Evolutionary conservation across 2,329 filamentous ascomycete genomes (phyloP).

Genomic region (Xenosphaeropsis pyriputrescens): DNA sequence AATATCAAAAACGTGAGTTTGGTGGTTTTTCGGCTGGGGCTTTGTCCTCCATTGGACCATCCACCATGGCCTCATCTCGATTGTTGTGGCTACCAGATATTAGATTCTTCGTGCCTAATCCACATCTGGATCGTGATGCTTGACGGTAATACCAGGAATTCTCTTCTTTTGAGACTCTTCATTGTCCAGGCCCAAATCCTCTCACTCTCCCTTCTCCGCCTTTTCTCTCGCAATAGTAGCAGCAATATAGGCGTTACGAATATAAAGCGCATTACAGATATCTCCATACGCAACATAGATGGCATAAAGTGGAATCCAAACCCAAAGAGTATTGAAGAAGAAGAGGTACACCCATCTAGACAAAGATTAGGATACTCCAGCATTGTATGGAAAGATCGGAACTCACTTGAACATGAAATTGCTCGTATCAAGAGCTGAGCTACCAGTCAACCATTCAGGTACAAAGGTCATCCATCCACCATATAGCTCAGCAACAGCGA

Average conservation of each 20-base stretch:
- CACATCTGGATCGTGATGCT: too few species aligned
- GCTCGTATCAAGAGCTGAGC: conserved; percentile 44
- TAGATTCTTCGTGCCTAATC: too few species aligned
- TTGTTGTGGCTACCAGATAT: too few species aligned
- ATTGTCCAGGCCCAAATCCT: too few species aligned
- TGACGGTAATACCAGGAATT: too few species aligned
- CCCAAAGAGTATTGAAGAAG: conserved; percentile 58
- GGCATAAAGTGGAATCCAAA: conserved; percentile 44
- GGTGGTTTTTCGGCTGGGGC: too few species aligned
- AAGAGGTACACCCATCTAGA: conserved; percentile 44
- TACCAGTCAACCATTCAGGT: conserved; percentile 52
- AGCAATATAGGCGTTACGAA: conserved; percentile 15
- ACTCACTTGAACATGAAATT: conserved; percentile 47
- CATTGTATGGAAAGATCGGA: not conserved
- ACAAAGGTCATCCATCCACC: conserved; percentile 59
- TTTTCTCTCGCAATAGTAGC: conserved; percentile 15
- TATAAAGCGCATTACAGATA: conserved; percentile 36
- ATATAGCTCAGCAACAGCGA: conserved; percentile 53
- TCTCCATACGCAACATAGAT: conserved; percentile 38
- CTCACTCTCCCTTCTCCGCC: conserved; percentile 16
- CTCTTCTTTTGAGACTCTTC: too few species aligned
- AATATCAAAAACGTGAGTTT: too few species aligned
- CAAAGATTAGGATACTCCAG: conserved; percentile 3
- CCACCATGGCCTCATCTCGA: too few species aligned
- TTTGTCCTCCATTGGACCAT: too few species aligned